phyloP scores from a whole-genome alignment of 768 basidiomycete genomes.

The Coprinopsis cinerea region DNA sequence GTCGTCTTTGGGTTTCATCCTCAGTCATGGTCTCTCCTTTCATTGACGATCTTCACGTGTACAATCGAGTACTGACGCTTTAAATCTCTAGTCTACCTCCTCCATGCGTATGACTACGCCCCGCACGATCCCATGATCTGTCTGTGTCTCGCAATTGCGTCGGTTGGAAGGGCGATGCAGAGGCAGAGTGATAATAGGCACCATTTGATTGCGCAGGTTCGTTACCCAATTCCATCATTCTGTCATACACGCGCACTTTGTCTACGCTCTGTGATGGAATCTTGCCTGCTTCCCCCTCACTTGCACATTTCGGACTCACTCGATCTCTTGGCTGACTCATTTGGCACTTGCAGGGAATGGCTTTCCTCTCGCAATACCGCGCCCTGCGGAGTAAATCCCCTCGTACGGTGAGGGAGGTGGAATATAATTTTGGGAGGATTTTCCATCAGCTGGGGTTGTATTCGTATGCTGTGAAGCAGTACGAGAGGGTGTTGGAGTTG shows the following conservation, averaged over 20 bases:
- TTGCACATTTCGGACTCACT: too few relatives aligned
- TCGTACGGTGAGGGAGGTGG: constrained; percentile 62
- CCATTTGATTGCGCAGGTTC: constrained; percentile 71
- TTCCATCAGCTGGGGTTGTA: constrained; percentile 91
- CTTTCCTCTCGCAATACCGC: constrained; percentile 80
- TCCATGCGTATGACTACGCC: constrained; percentile 84
- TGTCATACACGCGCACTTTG: too few relatives aligned
- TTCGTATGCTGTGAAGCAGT: constrained; percentile 79
- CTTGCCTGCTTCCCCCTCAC: too few relatives aligned
- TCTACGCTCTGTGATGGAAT: too few relatives aligned
- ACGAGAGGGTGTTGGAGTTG: constrained; percentile 66
- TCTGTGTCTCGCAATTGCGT: constrained; percentile 76
- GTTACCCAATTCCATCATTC: constrained; percentile 3
- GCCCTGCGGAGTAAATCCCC: constrained; percentile 43
- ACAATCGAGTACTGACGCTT: too few relatives aligned
- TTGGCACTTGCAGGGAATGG: constrained; percentile 55
- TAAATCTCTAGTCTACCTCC: constrained; percentile 72
- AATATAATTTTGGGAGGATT: constrained; percentile 87
- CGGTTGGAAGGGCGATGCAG: constrained; percentile 87
- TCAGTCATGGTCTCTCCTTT: too few relatives aligned
- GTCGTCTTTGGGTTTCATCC: too few relatives aligned
- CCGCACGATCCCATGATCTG: constrained; percentile 83
- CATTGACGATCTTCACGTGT: too few relatives aligned
- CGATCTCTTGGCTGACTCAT: too few relatives aligned
- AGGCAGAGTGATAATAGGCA: constrained; percentile 92